These are phyloP conservation scores for Lachancea waltii DNA, from an alignment of 805 yeast genomes.

Conservation along the genomic window DNA sequence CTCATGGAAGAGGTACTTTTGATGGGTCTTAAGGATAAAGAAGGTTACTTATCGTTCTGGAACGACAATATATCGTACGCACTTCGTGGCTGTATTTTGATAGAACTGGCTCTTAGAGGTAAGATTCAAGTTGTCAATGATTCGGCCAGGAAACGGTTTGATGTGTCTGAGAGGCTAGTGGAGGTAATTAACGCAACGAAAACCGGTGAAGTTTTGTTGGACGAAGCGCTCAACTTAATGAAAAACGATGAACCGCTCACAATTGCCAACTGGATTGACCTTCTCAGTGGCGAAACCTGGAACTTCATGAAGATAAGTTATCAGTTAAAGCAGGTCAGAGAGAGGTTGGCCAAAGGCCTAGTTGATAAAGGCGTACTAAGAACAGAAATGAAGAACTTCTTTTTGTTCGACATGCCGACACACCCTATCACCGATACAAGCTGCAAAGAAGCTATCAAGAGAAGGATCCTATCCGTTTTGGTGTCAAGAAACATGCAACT, in stretches of 20 bases:
- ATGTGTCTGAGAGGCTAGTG: constrained; percentile 77
- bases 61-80: constrained; percentile 96
- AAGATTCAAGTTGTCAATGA: constrained; percentile 86
- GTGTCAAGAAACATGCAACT: constrained; percentile 63
- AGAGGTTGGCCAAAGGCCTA: constrained; percentile 89
- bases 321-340: constrained; percentile 95
- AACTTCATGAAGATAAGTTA: constrained; percentile 88
- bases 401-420: constrained; percentile 96
- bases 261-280: constrained; percentile 88
- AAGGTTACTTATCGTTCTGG: constrained; percentile 96
- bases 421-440: constrained; percentile 88
- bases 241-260: constrained; percentile 74
- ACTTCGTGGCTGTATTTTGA: constrained; percentile 83
- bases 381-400: constrained; percentile 91
- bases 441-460: constrained; percentile 74
- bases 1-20: constrained; percentile 94
- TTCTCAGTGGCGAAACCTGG: constrained; percentile 95
- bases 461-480: constrained; percentile 63
- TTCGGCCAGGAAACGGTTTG: constrained; percentile 84
- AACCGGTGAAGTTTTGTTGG: constrained; percentile 92
- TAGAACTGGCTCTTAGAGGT: constrained; percentile 88
- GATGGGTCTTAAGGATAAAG: constrained; percentile 90
- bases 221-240: constrained; percentile 89
- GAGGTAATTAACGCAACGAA: constrained; percentile 80
- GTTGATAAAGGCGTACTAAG: constrained; percentile 95